phyloP scores from a whole-genome alignment of 106 monocot genomes.

The Dendrobium catenatum region DNA sequence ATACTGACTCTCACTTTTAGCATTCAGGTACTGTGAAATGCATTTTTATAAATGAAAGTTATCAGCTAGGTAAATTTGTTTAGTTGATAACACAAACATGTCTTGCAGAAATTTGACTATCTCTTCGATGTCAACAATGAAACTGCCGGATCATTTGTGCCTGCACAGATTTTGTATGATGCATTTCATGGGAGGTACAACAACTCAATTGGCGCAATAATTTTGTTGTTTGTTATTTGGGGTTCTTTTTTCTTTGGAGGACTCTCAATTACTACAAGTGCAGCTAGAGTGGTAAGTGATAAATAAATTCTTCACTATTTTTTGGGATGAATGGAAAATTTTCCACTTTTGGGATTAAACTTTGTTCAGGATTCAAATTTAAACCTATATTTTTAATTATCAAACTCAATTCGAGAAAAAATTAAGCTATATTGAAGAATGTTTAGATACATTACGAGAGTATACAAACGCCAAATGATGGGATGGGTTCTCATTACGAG shows the following conservation, averaged over 20 bases:
- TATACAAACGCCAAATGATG: too few species aligned
- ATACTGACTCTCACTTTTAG: slow-evolving; percentile 82
- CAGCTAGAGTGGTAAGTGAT: slow-evolving; percentile 67
- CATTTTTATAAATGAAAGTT: not conserved
- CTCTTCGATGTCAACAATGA: slow-evolving; percentile 61
- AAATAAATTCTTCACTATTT: too few species aligned
- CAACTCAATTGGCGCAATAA: slow-evolving; percentile 57
- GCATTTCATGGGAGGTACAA: slow-evolving; percentile 74
- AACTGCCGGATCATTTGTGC: slow-evolving; percentile 63
- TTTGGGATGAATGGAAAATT: too few species aligned
- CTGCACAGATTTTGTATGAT: slow-evolving; percentile 72
- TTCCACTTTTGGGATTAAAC: too few species aligned
- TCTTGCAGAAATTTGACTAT: slow-evolving; percentile 51
- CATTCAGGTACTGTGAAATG: slow-evolving; percentile 53
- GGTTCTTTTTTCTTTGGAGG: slow-evolving; percentile 92
- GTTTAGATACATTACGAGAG: too few species aligned
- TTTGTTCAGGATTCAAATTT: too few species aligned
- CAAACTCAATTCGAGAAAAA: too few species aligned
- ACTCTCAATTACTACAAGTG: slow-evolving; percentile 84
- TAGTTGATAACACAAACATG: not conserved
- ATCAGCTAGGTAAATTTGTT: not conserved
- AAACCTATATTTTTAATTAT: too few species aligned
- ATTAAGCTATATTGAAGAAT: too few species aligned
- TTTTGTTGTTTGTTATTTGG: slow-evolving; percentile 71
- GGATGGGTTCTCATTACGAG: too few species aligned